Percentiles rank a stretch among this genome's conserved stretches.
These are phyloP conservation scores for Crepidotus variabilis DNA, from an alignment of 768 basidiomycete species.

Conservation along the genomic window DNA sequence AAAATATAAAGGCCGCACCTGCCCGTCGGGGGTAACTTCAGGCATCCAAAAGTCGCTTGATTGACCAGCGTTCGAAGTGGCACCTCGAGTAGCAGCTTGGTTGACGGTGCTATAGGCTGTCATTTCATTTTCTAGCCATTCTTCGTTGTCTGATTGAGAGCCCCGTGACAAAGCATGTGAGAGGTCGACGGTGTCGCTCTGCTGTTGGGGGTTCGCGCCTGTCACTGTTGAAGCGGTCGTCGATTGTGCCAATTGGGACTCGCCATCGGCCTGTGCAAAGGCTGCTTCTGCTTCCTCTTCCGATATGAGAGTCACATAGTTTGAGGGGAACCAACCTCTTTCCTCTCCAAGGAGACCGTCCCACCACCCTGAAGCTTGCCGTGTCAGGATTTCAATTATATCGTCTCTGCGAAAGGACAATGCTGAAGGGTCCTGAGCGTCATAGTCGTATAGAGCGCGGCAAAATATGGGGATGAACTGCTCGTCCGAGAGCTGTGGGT, in stretches of 20 bases:
- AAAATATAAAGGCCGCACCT: constrained; percentile 46
- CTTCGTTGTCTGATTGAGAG: constrained; percentile 44
- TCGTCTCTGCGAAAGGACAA: constrained; percentile 85
- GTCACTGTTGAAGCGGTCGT: constrained; percentile 28
- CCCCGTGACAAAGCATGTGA: constrained; percentile 45
- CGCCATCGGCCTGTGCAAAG: constrained; percentile 46
- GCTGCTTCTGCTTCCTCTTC: constrained; percentile 78
- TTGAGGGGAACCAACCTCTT: constrained; percentile 97
- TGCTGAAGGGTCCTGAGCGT: constrained; percentile 83
- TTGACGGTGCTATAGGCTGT: constrained; percentile 26
- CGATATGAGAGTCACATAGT: constrained; percentile 80
- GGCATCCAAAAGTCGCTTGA: constrained; percentile 91
- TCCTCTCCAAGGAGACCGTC: constrained; percentile 88
- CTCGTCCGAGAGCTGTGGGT: constrained; percentile 43
- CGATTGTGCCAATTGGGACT: not conserved
- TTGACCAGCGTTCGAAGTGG: constrained; percentile 29
- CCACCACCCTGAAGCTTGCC: constrained; percentile 97
- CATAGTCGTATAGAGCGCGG: constrained; percentile 88
- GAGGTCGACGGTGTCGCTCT: constrained; percentile 35
- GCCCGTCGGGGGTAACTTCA: constrained; percentile 74
- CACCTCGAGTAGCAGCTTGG: constrained; percentile 8
- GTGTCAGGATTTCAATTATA: constrained; percentile 90
- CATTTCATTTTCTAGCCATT: constrained; percentile 54
- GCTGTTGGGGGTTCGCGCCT: constrained; percentile 15
- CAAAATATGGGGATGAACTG: constrained; percentile 79